Percentiles rank a stretch among this genome's conserved stretches.
These are phyloP conservation scores for Alternaria postmessia DNA, from an alignment of 2,329 filamentous ascomycete genomes.

Conservation along the genomic window DNA sequence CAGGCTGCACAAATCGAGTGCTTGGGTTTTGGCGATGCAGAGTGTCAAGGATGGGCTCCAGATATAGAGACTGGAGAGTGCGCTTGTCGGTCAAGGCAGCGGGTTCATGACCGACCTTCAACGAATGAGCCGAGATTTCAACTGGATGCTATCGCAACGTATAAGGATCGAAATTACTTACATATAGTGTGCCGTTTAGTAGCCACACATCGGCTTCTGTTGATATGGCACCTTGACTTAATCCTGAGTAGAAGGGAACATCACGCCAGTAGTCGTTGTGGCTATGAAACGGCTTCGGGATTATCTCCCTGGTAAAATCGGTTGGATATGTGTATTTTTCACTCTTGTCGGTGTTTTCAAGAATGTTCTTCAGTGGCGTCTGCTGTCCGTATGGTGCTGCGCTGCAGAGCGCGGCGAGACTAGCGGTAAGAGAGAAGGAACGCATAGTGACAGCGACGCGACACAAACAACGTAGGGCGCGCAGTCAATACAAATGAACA, in stretches of 20 bases:
- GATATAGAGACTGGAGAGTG: conserved; percentile 66
- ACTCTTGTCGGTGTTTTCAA: conserved; percentile 62
- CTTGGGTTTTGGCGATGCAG: conserved; percentile 65
- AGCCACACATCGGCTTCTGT: conserved; percentile 70
- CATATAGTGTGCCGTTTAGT: conserved; percentile 63
- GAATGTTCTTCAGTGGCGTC: conserved; percentile 61
- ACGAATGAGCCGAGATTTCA: not conserved
- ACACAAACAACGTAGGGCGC: not conserved
- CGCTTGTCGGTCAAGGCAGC: conserved; percentile 60
- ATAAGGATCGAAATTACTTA: conserved; percentile 40
- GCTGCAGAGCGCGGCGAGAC: conserved; percentile 24
- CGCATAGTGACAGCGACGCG: conserved; percentile 28
- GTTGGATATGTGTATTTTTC: conserved; percentile 67
- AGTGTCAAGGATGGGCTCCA: conserved; percentile 66
- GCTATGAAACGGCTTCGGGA: conserved; percentile 64
- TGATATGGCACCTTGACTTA: conserved; percentile 65
- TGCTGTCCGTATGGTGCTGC: conserved; percentile 51
- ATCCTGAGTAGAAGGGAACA: conserved; percentile 59
- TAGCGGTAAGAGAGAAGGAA: conserved; percentile 24
- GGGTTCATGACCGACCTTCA: conserved; percentile 64
- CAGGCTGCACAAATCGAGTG: conserved; percentile 55
- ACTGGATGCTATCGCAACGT: not conserved
- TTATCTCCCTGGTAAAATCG: conserved; percentile 66
- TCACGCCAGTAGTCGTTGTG: conserved; percentile 69
- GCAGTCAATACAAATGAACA: not conserved